Base-by-base conservation (phyloP, 2,329 filamentous ascomycete species). In the Neonectria neomacrospora region DNA sequence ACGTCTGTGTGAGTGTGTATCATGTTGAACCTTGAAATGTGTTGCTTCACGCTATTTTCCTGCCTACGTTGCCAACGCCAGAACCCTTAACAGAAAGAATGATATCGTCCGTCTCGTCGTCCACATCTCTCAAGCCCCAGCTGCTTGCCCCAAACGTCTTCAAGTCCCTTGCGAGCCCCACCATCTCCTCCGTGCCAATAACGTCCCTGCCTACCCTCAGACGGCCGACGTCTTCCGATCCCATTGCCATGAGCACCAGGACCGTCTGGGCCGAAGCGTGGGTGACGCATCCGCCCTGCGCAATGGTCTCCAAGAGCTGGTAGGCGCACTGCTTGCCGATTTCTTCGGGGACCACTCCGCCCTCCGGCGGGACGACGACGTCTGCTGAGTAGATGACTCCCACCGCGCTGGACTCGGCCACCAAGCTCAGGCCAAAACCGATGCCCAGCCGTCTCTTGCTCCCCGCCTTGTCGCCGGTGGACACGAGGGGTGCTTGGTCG, bases 231-330 rank as follows among this genome's bases (percentile, higher is more conserved):
- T 99, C 96, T 76, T 98, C 96, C 1, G 91, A 93, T 0, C 96
- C 96, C 96, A 99, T 98, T 34, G 94, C 93, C 96, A 99, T 99
- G 66, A 99, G 83, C 18, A 90, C 92, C 56, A 99, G 79, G 67
- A 97, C 85, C 0, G 91, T 95, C 3, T 88, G 83, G 5, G 90
- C 89, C 2, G 93, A 91, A 3, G 91, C 85, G 14, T 83, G 84
- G 56, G 89, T 90, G 3, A 92, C 91, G 76, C 93, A 97, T 1
- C 96, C 96, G 11, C 94, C 95, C 71, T 90, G 87, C 54, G 87
- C 87, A 65, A 98, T 90, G 22, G 89, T 86, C 79, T 98, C 94
- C 12, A 99, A 82, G 54, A 99, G 81, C 78, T 97, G 94, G 76
- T 92, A 93, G 16, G 96, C 96, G 77, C 93, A 97, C 73, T 89